Evolutionary conservation across 2,329 filamentous ascomycete species (phyloP).

Genomic region (Sporothrix pallida): DNA sequence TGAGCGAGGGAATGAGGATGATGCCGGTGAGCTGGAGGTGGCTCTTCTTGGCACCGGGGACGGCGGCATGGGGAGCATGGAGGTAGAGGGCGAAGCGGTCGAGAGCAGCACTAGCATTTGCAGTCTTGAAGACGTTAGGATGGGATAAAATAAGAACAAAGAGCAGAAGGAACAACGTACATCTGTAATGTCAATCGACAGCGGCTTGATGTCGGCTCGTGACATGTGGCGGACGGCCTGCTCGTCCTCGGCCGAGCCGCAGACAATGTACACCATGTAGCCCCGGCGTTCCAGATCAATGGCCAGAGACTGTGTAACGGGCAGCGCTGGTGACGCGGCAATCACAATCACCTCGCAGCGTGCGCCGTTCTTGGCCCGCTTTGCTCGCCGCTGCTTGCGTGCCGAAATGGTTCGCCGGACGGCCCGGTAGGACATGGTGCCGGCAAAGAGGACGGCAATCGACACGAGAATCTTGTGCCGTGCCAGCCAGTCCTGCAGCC

Average conservation of each 20-base stretch:
- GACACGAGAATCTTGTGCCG: conserved; percentile 76
- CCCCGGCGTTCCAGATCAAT: conserved; percentile 88
- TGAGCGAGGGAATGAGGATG: conserved; percentile 79
- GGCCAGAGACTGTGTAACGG: conserved; percentile 81
- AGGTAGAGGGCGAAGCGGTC: conserved; percentile 75
- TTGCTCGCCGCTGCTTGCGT: conserved; percentile 74
- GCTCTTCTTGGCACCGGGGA: conserved; percentile 76
- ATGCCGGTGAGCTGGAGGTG: conserved; percentile 78
- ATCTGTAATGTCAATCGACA: conserved; percentile 83
- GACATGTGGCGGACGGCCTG: conserved; percentile 74
- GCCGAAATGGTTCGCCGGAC: conserved; percentile 61
- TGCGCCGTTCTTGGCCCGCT: conserved; percentile 79
- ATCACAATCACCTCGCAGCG: conserved; percentile 86
- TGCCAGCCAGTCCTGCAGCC: conserved; percentile 71
- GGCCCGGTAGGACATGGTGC: conserved; percentile 64
- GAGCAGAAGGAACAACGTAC: conserved; percentile 53
- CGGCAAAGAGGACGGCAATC: conserved; percentile 71
- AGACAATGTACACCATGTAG: conserved; percentile 91
- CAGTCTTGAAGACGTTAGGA: conserved; percentile 57
- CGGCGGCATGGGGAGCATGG: conserved; percentile 74
- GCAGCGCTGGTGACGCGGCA: conserved; percentile 84
- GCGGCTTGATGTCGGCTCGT: conserved; percentile 79
- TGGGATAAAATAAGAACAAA: background rate
- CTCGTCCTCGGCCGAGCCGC: conserved; percentile 84
- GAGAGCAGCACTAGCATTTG: conserved; percentile 70